A percentile compares a stretch with the other conserved stretches of the same genome.
These are phyloP conservation scores for Perkinsus olseni DNA, from an alignment of 169 alveolate species.

Conservation along the genomic window DNA sequence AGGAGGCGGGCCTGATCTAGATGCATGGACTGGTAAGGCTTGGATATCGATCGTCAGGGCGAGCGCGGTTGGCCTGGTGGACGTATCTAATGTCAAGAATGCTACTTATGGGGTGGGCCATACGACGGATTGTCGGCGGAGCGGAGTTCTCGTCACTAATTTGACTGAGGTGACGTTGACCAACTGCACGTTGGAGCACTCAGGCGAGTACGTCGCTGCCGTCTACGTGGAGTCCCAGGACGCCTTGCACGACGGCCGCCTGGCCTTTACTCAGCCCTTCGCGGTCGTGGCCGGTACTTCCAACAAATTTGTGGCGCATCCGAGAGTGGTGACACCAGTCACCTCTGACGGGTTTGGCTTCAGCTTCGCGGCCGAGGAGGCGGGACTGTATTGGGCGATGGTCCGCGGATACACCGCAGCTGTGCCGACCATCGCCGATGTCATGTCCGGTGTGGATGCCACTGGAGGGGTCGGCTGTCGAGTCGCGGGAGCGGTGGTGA, in stretches of 20 bases:
- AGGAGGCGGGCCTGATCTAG: neutral
- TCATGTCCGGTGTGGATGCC: neutral
- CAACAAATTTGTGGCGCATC: neutral
- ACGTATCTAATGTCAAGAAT: neutral
- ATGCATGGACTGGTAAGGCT: neutral
- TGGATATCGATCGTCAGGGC: neutral
- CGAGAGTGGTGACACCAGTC: neutral
- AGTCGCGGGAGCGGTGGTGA: neutral
- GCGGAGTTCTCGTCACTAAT: neutral
- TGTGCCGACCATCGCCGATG: neutral
- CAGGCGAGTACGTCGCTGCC: neutral
- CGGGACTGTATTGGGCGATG: neutral
- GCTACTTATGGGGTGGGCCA: neutral
- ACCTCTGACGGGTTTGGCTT: neutral
- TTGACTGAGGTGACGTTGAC: slow-evolving; percentile 1
- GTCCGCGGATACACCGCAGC: neutral
- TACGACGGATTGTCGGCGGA: neutral
- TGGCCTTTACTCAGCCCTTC: neutral
- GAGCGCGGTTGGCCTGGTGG: neutral
- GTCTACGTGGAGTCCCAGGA: slow-evolving; percentile 7
- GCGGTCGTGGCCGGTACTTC: neutral
- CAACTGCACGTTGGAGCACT: neutral
- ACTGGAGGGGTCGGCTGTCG: neutral
- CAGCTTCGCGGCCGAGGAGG: neutral
- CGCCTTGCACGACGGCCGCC: neutral